Evolutionary conservation across 768 basidiomycete species (phyloP).

Genomic region (Rhizopogon rudus): DNA sequence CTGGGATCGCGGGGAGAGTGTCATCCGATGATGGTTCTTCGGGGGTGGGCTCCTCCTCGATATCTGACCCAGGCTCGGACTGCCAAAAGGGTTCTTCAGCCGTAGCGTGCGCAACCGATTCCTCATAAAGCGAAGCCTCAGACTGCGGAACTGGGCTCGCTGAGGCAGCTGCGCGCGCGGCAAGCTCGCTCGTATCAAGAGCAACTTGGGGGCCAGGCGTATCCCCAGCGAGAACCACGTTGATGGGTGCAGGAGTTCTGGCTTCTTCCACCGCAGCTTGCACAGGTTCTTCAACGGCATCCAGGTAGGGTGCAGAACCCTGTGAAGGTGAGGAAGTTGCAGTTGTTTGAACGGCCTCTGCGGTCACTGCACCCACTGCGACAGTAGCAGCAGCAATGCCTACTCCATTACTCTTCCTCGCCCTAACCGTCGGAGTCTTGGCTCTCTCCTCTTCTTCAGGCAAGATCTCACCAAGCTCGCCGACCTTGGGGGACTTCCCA

Average conservation of each 20-base stretch:
- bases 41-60: not conserved
- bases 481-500: constrained; percentile 39
- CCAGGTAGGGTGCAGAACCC: not conserved
- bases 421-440: constrained; percentile 23
- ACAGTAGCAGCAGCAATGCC: constrained; percentile 15
- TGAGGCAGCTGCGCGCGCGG: constrained; percentile 1
- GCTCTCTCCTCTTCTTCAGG: constrained; percentile 46
- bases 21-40: constrained; percentile 2
- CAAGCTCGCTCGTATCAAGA: constrained; percentile 25
- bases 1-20: not conserved
- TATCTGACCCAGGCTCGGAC: not conserved
- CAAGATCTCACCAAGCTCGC: constrained; percentile 70
- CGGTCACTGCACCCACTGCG: constrained; percentile 14
- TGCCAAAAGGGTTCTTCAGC: not conserved
- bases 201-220: constrained; percentile 25
- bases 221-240: constrained; percentile 21
- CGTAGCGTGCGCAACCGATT: not conserved
- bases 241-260: constrained; percentile 26
- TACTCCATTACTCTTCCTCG: constrained; percentile 19
- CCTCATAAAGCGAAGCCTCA: not conserved
- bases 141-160: not conserved
- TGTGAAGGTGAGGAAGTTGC: not conserved
- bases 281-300: constrained; percentile 5
- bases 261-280: not conserved
- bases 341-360: constrained; percentile 9